Base-by-base conservation (phyloP, 768 basidiomycete species). In the Amyloporia xantha region DNA sequence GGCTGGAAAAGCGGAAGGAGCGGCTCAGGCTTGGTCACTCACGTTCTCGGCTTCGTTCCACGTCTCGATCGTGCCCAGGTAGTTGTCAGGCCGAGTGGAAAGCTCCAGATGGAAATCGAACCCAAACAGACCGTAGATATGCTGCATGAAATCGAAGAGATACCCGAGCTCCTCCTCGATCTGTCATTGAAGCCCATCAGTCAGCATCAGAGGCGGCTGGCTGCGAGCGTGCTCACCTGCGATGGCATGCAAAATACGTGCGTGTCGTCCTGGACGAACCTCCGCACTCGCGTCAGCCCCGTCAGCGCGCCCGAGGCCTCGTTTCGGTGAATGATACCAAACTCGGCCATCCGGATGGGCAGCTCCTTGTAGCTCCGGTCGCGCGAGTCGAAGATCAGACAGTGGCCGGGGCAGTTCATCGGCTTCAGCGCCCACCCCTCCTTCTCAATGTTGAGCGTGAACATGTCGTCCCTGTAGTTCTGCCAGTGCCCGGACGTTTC, bases 321-420 rank as follows among this genome's bases (percentile, higher is more conserved):
- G 60, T 98, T 99, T 50, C 95, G 75, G 66, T 98, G 96, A 45
- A 98, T 76, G 56, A 98, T 91, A 56, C 96, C 96, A 61, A 99
- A 99, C 63, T 99, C 96, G 4, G 95, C 95, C 87, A 97, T 92
- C 23, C 96, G 84, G 56, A 99, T 84, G 6, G 96, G 96, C 12
- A 98, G 76, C 66, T 99, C 96, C 64, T 84, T 88, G 72, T 98
- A 97, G 52, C 82, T 86, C 54, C 96, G 82, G 66, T 96, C 94
- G 50, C 90, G 78, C 21, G 89, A 86, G 68, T 92, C 95, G 62
- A 98, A 99, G 58, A 99, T 90, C 43, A 98, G 67, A 66, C 90
- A 93, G 65, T 98, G 96, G 4, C 94, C 94, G 0, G 90, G 96
- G 71, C 96, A 98, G 68, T 99, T 99, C 96, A 99, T 99, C 17